These are phyloP conservation scores for Phragmites australis DNA, from an alignment of 176 grass and related monocot species.

Conservation along the genomic window DNA sequence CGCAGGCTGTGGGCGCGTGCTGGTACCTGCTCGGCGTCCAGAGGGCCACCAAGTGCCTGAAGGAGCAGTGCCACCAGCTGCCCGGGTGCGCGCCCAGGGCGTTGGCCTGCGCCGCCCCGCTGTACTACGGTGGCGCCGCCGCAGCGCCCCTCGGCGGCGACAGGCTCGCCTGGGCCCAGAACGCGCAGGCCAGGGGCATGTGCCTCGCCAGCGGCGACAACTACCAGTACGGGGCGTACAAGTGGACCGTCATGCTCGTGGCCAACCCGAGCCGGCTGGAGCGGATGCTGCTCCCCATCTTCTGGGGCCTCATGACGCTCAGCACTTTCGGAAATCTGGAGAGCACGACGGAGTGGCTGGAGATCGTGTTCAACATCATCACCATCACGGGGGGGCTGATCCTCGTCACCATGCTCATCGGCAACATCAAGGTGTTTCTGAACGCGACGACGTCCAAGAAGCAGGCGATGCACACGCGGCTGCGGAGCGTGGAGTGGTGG, in stretches of 20 bases:
- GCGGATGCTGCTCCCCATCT: slow-evolving; percentile 88
- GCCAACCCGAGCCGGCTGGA: slow-evolving; percentile 73
- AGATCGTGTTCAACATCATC: slow-evolving; percentile 96
- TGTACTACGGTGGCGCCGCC: slow-evolving; percentile 56
- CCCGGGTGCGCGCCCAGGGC: slow-evolving; percentile 42
- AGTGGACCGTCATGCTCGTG: slow-evolving; percentile 80
- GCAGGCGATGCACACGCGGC: slow-evolving; percentile 71
- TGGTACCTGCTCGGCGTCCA: slow-evolving; percentile 92
- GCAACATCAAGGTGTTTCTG: slow-evolving; percentile 98
- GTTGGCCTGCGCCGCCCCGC: slow-evolving; percentile 52
- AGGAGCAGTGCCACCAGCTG: slow-evolving; percentile 43
- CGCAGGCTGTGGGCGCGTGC: slow-evolving; percentile 81
- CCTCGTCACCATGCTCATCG: slow-evolving; percentile 93
- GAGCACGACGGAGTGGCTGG: slow-evolving; percentile 94
- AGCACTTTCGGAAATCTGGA: slow-evolving; percentile 91
- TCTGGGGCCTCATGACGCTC: slow-evolving; percentile 95
- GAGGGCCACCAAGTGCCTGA: slow-evolving; percentile 76
- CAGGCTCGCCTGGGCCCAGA: slow-evolving; percentile 55
- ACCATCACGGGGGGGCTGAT: slow-evolving; percentile 76
- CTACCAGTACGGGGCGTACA: slow-evolving; percentile 84
- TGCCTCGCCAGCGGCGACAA: slow-evolving; percentile 55
- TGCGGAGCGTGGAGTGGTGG: slow-evolving; percentile 78
- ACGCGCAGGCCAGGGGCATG: slow-evolving; percentile 40
- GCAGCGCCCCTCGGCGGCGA: not conserved
- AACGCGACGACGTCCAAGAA: slow-evolving; percentile 95